Base-by-base conservation (phyloP, 192 early-diverging fungal genomes). In the Podila epicladia region DNA sequence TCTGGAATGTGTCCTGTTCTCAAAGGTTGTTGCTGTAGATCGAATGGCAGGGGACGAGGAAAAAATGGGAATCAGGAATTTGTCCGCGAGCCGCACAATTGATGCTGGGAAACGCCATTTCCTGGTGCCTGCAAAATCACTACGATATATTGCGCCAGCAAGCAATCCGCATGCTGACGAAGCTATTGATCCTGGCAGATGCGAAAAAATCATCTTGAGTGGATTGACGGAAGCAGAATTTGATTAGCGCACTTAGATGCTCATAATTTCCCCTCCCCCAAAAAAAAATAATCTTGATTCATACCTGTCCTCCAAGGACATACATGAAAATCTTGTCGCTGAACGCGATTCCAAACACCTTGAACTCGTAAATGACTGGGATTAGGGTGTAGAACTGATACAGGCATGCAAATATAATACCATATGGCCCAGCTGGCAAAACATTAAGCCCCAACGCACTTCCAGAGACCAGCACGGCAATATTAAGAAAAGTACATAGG, bases 401-500 rank as follows among this genome's bases (percentile, higher is more conserved):
- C 15, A 91, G 57, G 17, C 74, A 75, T 2, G 89, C 83, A 71
- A 90, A 91, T 26, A 91, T 69, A 6, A 91, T 48, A 9, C 86
- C 89, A 69, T 88, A 91, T 63, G 90, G 90, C 28, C 90, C 89
- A 33, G 82, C 84, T 11, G 89, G 89, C 50, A 90, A 72, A 24
- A 70, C 71, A 37, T 78, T 82, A 20, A 90, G 66, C 3, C 88
- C 89, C 22, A 84, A 45, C n/a, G 64, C 65, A 19, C 48, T 76
- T 28, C 86, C 85, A 29, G 82, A 75, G 4, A 87, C 75, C 3
- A 90, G 63, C 1, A 82, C 84, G 4, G 87, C 88, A 37, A 91
- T 61, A 51, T 91, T 88, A 1, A 91, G 60, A 48, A 90, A 71
- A 12, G 88, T 90, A 2, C 87, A 85, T 2, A 85, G 26, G 11